phyloP scores from a whole-genome alignment of 106 monocot genomes.

The Amphibolis antarctica region DNA sequence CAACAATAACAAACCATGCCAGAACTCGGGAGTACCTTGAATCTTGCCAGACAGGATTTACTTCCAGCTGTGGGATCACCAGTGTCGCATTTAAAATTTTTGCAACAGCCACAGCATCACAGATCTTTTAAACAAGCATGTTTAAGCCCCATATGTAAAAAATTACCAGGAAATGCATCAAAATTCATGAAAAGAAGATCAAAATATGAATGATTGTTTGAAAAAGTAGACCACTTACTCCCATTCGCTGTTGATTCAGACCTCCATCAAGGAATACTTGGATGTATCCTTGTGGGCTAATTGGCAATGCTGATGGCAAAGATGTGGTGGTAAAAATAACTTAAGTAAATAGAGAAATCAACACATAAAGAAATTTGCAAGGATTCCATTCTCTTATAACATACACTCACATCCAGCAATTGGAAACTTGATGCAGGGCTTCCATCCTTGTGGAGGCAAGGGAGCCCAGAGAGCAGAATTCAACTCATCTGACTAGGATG shows the following conservation, averaged over 20 bases:
- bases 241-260: constrained; percentile 95
- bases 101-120: constrained; percentile 93
- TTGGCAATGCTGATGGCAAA: constrained; percentile 25
- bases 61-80: constrained; percentile 79
- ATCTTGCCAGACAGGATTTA: constrained; percentile 90
- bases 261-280: constrained; percentile 98
- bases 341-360: neutral
- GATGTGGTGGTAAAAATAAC: neutral
- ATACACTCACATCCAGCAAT: constrained; percentile 28
- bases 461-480: constrained; percentile 62
- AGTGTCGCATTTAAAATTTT: constrained; percentile 91
- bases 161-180: neutral
- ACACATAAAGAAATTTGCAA: neutral
- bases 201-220: neutral
- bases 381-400: neutral
- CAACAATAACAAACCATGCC: neutral
- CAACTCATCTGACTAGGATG: constrained; percentile 32
- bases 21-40: constrained; percentile 36
- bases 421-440: constrained; percentile 32
- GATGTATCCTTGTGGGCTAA: constrained; percentile 45
- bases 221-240: constrained; percentile 29
- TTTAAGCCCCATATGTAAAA: neutral
- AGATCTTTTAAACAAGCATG: constrained; percentile 29
- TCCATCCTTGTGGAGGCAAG: constrained; percentile 67
- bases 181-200: neutral